Base-by-base conservation (phyloP, 2,329 filamentous ascomycete genomes). In the Polychaeton citri region DNA sequence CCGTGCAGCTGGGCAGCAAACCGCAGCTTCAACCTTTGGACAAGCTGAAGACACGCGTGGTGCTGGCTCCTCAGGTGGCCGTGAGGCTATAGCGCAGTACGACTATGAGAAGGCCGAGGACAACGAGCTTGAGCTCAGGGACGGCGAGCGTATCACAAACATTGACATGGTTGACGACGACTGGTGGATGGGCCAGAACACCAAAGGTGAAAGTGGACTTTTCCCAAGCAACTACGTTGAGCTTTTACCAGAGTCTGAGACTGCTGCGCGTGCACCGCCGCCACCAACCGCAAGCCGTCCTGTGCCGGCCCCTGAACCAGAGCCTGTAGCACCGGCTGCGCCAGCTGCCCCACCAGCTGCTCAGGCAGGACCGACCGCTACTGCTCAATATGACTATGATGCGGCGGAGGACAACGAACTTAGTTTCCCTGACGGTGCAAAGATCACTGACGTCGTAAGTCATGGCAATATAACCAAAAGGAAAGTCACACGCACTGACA, bases 141-240 rank as follows among this genome's bases (percentile, higher is more conserved):
- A 98, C 61, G 87, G 87, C 43, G 83, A 95, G 51, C 74, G 79
- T 44, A 80, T 98, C 24, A 86, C 74, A 17, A 80, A 94, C 55
- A 94, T 98, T 51, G 85, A 96, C 43, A 92, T 92, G 82, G 85
- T 98, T 2, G 90, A 96, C 49, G 81, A 92, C 35, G 88, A 98
- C 56, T 98, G 90, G 90, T 98, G 90, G 90, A 81, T 94, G 73
- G 90, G 92, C 30, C 83, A 81, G 46, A 98, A 96, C 64, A 65
- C 71, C 16, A 70, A 68, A 42, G 90, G 90, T 49, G 85, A 95
- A 59, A 79, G 70, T 39, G 90, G 90, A 33, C 69, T 98, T 21
- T 96, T 98, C 69, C 90, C 90, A 4, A 90, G 84, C 64, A 96
- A 95, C 67, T 98, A 98, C 47, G 88, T 98, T 36, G 86, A 94